Conservation (phyloP, 345 rosid genomes). For the Cardamine chenopodiifolia region DNA sequence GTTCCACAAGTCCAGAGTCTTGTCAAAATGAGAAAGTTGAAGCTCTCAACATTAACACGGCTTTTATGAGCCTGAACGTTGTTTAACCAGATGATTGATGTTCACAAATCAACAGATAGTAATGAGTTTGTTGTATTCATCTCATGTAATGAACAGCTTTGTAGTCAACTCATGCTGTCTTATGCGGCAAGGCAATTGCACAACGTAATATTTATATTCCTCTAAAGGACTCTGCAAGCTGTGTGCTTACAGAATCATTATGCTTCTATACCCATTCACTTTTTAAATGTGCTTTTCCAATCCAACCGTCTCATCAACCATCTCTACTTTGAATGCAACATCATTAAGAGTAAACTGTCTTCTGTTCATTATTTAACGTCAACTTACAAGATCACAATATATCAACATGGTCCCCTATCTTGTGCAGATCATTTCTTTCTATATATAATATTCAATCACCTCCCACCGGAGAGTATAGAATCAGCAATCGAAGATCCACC, state of each 20-base stretch:
- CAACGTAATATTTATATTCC: too few species aligned
- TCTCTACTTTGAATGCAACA: too few species aligned
- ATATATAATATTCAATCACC: slow-evolving; percentile 36
- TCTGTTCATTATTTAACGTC: too few species aligned
- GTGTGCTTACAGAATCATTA: too few species aligned
- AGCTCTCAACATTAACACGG: background rate
- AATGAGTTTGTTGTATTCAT: background rate
- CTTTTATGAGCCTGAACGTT: background rate
- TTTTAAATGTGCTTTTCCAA: too few species aligned
- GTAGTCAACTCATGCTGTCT: background rate
- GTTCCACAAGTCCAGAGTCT: background rate
- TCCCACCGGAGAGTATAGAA: slow-evolving; percentile 58
- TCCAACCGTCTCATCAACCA: too few species aligned
- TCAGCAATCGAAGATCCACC: slow-evolving; percentile 40
- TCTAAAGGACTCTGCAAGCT: too few species aligned
- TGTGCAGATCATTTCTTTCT: too few species aligned
- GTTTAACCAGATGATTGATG: background rate
- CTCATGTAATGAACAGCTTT: background rate
- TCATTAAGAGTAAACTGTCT: too few species aligned
- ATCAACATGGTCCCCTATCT: too few species aligned
- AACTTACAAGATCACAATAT: too few species aligned
- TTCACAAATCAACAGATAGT: background rate
- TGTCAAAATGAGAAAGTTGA: background rate
- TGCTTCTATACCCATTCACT: too few species aligned
- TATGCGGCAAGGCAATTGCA: background rate